Evolutionary conservation across 768 basidiomycete species (phyloP), one percentile per base, ranked within the genome.

Genomic region (Dioszegia crocea): DNA sequence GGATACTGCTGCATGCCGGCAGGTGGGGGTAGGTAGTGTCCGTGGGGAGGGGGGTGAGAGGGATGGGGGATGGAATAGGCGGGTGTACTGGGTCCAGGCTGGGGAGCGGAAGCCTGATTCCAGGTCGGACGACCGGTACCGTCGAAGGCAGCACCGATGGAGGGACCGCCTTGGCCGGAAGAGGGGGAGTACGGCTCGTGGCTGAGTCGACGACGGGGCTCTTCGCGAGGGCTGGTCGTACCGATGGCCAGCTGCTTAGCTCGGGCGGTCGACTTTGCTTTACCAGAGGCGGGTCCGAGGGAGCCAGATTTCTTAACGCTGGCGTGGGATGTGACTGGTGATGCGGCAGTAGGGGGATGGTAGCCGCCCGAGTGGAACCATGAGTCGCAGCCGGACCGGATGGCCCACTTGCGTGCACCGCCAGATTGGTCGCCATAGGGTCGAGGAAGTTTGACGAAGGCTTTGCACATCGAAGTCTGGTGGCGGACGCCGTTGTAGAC

Each of bases 401-500:
- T 74, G 10, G 66, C 71, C 76, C 76, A 77, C 50, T 73, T 74
- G 21, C 74, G 62, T 27, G 72, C 70, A 30, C 68, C 67, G 45
- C 72, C 74, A 4, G 68, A 68, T 56, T 74, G 74, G 31, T 77
- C 76, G 16, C 76, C 76, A 60, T 70, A 74, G 17, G 70, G 70
- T 48, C 76, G 61, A 43, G 70, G 68, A 19, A 75, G 64, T 47
- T 75, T 74, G 56, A 72, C 68, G 56, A 77, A 75, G 0, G 76
- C 74, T 43, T 74, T 72, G 60, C 67, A 74, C 63, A 70, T 67
- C 48, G 74, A 74, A 0, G 74, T 73, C 51, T 70, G 68, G 60
- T 77, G 76, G 27, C 76, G 66, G 40, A 77, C 68, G 16, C 76
- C 76, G 63, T 77, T 75, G 68, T 77, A 77, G 44, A 77, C 69